These are phyloP conservation scores for Colletotrichum kahawae DNA, from an alignment of 2,329 filamentous ascomycete genomes.

Conservation along the genomic window DNA sequence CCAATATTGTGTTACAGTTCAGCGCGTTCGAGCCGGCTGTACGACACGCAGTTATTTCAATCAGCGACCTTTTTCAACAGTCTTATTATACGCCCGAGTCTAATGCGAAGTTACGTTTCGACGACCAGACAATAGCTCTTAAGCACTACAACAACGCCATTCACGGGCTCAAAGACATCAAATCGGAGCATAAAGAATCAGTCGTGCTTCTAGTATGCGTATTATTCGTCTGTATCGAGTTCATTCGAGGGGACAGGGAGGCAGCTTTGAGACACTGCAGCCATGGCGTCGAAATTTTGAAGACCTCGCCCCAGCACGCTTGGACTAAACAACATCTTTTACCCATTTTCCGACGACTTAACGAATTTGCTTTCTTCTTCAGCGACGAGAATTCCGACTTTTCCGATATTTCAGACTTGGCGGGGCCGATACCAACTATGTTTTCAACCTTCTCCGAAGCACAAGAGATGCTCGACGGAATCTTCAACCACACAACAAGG, in stretches of 20 bases:
- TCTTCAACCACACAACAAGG: neutral
- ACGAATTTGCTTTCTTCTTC: constrained; percentile 2
- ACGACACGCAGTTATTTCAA: constrained; percentile 54
- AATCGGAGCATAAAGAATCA: constrained; percentile 24
- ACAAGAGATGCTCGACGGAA: neutral
- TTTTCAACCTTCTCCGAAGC: neutral
- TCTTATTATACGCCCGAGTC: constrained; percentile 5
- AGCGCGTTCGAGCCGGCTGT: constrained; percentile 50
- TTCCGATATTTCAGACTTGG: constrained; percentile 20
- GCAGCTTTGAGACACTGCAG: constrained; percentile 10
- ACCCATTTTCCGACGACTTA: constrained; percentile 4
- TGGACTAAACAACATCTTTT: constrained; percentile 10
- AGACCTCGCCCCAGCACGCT: neutral
- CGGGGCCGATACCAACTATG: neutral
- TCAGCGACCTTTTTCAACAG: constrained; percentile 50
- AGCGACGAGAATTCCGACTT: constrained; percentile 4
- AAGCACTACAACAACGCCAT: constrained; percentile 57
- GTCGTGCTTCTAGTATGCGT: constrained; percentile 50
- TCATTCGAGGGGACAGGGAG: constrained; percentile 37
- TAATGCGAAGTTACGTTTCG: neutral
- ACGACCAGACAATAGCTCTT: constrained; percentile 37
- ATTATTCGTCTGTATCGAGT: constrained; percentile 59
- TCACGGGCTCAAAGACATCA: constrained; percentile 41
- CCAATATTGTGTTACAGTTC: constrained; percentile 48
- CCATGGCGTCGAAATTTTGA: constrained; percentile 10